Evolutionary conservation across 2,329 filamentous ascomycete genomes (phyloP).

Genomic region (Metarhizium sp.): DNA sequence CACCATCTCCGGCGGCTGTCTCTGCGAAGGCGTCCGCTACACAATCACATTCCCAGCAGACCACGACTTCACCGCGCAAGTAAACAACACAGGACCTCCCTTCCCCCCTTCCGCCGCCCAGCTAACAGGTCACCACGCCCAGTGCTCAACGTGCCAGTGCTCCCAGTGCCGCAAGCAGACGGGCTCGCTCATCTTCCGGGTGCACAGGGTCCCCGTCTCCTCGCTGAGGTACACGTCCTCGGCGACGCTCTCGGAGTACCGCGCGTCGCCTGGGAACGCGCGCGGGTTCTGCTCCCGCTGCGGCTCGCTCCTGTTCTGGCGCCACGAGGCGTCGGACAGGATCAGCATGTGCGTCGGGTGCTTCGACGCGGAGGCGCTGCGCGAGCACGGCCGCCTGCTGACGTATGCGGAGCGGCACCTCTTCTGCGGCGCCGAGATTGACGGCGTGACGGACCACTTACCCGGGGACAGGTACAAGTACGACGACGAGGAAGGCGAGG

Average conservation of each 20-base stretch:
- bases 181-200: slow-evolving; percentile 34
- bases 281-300: slow-evolving; percentile 41
- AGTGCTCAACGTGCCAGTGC: slow-evolving; percentile 43
- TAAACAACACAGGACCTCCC: neutral
- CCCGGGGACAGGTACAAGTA: slow-evolving; percentile 15
- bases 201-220: slow-evolving; percentile 26
- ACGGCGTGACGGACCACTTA: slow-evolving; percentile 37
- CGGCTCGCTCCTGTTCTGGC: slow-evolving; percentile 35
- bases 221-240: slow-evolving; percentile 14
- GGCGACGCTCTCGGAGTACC: slow-evolving; percentile 28
- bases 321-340: slow-evolving; percentile 22
- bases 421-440: slow-evolving; percentile 35
- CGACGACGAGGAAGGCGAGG: slow-evolving; percentile 8
- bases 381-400: slow-evolving; percentile 29
- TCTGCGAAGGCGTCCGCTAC: slow-evolving; percentile 41
- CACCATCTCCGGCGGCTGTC: slow-evolving; percentile 39
- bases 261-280: slow-evolving; percentile 26
- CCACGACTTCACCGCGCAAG: slow-evolving; percentile 30
- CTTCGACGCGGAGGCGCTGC: slow-evolving; percentile 34
- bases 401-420: slow-evolving; percentile 27
- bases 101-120: neutral
- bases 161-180: slow-evolving; percentile 44
- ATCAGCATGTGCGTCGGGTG: slow-evolving; percentile 31
- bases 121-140: neutral
- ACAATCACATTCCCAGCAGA: slow-evolving; percentile 32